Conservation (phyloP, 2,329 filamentous ascomycete genomes). For the Trichoderma koningii region DNA sequence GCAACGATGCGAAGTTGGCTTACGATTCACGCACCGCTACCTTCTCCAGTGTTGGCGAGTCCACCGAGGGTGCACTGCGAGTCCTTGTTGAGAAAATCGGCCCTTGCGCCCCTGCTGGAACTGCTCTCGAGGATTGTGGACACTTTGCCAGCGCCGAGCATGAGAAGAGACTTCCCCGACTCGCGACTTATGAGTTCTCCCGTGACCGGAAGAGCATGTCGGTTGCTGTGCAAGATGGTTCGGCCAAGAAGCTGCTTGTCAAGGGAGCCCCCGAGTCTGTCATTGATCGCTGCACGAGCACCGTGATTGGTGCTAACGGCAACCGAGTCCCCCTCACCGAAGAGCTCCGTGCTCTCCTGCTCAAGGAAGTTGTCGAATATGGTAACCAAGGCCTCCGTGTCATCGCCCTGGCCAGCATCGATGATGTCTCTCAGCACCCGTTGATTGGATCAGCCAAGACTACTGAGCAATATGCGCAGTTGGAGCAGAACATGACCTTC, state of each 20-base stretch:
- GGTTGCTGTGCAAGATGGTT: slow-evolving; percentile 74
- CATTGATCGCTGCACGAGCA: slow-evolving; percentile 85
- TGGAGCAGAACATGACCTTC: slow-evolving; percentile 94
- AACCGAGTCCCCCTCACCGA: slow-evolving; percentile 72
- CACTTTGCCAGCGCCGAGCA: slow-evolving; percentile 85
- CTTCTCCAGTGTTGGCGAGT: slow-evolving; percentile 86
- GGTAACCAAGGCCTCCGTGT: slow-evolving; percentile 91
- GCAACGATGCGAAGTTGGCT: slow-evolving; percentile 83
- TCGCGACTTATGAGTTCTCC: slow-evolving; percentile 95
- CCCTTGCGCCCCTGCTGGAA: slow-evolving; percentile 64
- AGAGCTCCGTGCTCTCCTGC: slow-evolving; percentile 68
- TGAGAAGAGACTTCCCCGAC: slow-evolving; percentile 70
- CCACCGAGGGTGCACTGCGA: slow-evolving; percentile 90
- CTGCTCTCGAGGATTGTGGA: slow-evolving; percentile 63
- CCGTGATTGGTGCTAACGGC: slow-evolving; percentile 75
- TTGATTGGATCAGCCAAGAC: slow-evolving; percentile 76
- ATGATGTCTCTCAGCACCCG: slow-evolving; percentile 70
- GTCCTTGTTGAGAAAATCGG: slow-evolving; percentile 94
- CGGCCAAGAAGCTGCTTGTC: slow-evolving; percentile 79
- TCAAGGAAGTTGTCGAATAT: slow-evolving; percentile 82
- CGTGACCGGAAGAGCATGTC: slow-evolving; percentile 99
- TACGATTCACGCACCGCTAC: slow-evolving; percentile 75
- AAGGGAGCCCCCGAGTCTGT: slow-evolving; percentile 96
- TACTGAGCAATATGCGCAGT: slow-evolving; percentile 76
- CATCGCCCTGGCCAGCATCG: slow-evolving; percentile 85